Evolutionary conservation across 176 grass and related monocot genomes (phyloP).

Genomic region (Lolium rigidum): DNA sequence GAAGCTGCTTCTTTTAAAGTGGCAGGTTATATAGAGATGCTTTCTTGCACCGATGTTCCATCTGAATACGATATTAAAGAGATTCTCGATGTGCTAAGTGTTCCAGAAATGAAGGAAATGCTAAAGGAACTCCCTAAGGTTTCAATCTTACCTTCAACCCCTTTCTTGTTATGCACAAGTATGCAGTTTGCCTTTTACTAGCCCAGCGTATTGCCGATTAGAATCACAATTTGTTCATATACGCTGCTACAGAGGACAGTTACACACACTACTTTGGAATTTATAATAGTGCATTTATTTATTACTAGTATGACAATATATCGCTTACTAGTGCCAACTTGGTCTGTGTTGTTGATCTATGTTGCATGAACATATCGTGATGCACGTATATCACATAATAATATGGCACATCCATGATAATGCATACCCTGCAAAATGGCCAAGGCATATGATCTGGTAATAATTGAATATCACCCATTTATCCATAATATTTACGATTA

Average conservation of each 20-base stretch:
- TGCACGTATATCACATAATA: conserved; percentile 10
- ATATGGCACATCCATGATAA: conserved; percentile 9
- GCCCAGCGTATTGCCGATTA: conserved; percentile 14
- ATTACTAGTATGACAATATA: conserved; percentile 15
- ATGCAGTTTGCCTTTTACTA: neutral
- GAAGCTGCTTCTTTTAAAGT: conserved; percentile 56
- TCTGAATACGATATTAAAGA: conserved; percentile 71
- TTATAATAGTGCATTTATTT: neutral
- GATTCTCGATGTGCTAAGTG: conserved; percentile 76
- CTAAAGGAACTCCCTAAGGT: conserved; percentile 75
- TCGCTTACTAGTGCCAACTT: neutral
- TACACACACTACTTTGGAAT: neutral
- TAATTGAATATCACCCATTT: neutral
- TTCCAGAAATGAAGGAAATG: conserved; percentile 82
- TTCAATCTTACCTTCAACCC: conserved; percentile 38
- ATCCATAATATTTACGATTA: neutral
- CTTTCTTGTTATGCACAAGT: conserved; percentile 8
- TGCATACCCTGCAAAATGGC: conserved; percentile 29
- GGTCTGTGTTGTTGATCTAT: neutral
- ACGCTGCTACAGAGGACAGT: neutral
- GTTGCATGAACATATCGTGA: conserved; percentile 29
- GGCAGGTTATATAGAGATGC: conserved; percentile 76
- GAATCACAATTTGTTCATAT: conserved; percentile 37
- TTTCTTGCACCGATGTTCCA: conserved; percentile 55
- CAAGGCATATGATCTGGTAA: conserved; percentile 2